Evolutionary conservation across 192 early-diverging fungal species (phyloP), one percentile per base, ranked within the genome.

Genomic region (Coemansia sp.): DNA sequence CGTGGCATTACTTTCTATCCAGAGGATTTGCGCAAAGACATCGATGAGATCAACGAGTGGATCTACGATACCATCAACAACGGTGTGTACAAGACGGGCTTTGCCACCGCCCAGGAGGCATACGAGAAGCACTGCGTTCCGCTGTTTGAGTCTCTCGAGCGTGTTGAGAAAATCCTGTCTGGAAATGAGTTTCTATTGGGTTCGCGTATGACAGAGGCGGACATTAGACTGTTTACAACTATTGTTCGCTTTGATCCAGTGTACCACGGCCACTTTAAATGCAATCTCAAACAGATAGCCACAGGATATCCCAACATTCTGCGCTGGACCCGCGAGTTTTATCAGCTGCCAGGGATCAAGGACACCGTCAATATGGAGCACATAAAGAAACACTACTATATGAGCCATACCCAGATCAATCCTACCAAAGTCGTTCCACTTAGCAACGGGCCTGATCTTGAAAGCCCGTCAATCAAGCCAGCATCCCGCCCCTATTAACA

Each of bases 21-120:
- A 0, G 86, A 90, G 50, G 63, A 87, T 39, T 85, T 95, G 64
- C 83, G 80, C 20, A 42, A 61, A 11, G 84, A 92, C 62, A 98
- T 99, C 69, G 97, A 99, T 68, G 86, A 81, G 11, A 64, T 91
- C 38, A 99, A 99, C 79, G 85, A 84, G 53, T 97, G 94, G 94
- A 77, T 99, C 60, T 99, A 99, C 72, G 90, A 96, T 72, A 87
- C 87, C 0, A 87, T 99, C 69, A 99, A 99, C 81, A 98, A 98
- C 69, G 97, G 97, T 22, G 95, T 97, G 6, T 96, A 96, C 85
- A 95, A 96, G 72, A 75, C 86, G 49, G 97, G 97, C 0, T 97
- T 98, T 74, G 96, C 96, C 0, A 90, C 93, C 9, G 83, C 87
- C 0, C 96, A 98, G 83, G 83, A 75, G 0, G 92, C 91, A 5